Percentiles rank a stretch among this genome's conserved stretches.
Conservation (phyloP, 148 eudicot genomes). For the Spergularia marina region DNA sequence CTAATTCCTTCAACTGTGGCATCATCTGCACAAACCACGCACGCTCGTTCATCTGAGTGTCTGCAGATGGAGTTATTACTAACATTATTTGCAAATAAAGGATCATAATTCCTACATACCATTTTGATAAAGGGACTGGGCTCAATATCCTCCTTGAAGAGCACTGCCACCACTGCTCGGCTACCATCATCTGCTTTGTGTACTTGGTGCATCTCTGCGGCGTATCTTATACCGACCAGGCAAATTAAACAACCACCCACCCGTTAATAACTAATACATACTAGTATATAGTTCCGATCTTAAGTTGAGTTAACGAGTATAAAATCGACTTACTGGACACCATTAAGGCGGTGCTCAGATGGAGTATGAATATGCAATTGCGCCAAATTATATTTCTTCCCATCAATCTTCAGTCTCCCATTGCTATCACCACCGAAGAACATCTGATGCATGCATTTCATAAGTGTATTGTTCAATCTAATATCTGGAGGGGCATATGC, state of each 20-base stretch:
- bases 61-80: not conserved
- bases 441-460: not conserved
- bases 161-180: slow-evolving; percentile 10
- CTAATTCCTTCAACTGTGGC: slow-evolving; percentile 20
- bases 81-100: not conserved
- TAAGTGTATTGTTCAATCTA: too few relatives aligned
- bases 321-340: slow-evolving; percentile 31
- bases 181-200: slow-evolving; percentile 16
- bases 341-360: slow-evolving; percentile 17
- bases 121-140: slow-evolving; percentile 12
- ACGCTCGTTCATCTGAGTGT: too few relatives aligned
- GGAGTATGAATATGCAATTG: not conserved
- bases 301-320: not conserved
- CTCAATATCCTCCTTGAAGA: not conserved
- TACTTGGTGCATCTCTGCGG: slow-evolving; percentile 13
- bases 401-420: slow-evolving; percentile 35
- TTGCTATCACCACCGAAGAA: not conserved
- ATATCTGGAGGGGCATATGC: too few relatives aligned
- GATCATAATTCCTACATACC: not conserved
- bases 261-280: too few relatives aligned
- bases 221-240: slow-evolving; percentile 3
- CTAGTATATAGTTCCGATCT: too few relatives aligned
- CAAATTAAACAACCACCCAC: too few relatives aligned
- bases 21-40: slow-evolving; percentile 2
- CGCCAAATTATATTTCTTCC: slow-evolving; percentile 30